Evolutionary conservation across 768 basidiomycete species (phyloP).

Genomic region (Phanerodontia chrysosporium): DNA sequence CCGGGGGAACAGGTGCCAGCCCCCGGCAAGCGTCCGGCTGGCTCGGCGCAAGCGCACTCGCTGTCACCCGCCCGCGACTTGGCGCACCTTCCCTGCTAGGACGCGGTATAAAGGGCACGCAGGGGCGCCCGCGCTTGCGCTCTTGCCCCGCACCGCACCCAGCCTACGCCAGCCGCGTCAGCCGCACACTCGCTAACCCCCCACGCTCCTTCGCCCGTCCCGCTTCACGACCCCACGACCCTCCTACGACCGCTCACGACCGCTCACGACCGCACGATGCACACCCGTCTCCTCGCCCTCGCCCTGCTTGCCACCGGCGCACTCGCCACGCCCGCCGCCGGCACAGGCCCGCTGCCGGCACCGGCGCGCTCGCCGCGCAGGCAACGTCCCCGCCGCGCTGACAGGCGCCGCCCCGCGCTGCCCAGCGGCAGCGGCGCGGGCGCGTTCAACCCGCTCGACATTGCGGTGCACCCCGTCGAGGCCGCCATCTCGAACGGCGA

Average conservation of each 20-base stretch:
- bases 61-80: no score
- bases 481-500: conserved; percentile 17
- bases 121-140: no score
- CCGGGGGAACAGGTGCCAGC: no score
- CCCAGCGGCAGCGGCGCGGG: not conserved
- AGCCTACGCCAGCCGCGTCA: conserved; percentile 1
- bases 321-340: not conserved
- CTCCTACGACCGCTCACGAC: conserved; percentile 1
- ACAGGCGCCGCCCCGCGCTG: no score
- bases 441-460: conserved; percentile 13
- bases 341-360: not conserved
- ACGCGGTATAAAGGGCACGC: no score
- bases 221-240: not conserved
- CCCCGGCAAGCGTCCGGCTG: no score
- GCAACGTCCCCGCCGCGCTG: not conserved
- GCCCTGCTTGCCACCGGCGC: conserved; percentile 1
- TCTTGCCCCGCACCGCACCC: not conserved
- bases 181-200: not conserved
- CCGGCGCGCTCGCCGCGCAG: no score
- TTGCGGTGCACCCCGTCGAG: conserved; percentile 8
- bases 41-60: no score
- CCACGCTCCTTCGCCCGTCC: not conserved
- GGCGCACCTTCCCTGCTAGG: no score
- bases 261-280: not conserved
- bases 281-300: not conserved